Evolutionary conservation across 75 land plant species (phyloP).

Genomic region (Cupressus sempervirens): DNA sequence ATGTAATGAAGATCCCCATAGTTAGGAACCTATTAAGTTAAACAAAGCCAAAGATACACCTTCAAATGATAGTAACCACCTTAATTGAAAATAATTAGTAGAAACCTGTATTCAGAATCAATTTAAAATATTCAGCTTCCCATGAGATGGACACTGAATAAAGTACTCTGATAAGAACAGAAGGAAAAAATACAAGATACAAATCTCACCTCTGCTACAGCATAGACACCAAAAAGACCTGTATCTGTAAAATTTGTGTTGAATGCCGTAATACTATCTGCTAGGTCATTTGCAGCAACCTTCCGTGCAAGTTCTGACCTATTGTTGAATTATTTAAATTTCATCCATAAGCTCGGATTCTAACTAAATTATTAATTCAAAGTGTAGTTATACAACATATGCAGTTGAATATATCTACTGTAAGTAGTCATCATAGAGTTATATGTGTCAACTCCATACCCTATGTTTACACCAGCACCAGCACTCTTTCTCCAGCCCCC

Average conservation of each 20-base stretch:
- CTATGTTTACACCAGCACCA: conserved; percentile 29
- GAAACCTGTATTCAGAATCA: not conserved
- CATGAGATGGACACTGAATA: no score
- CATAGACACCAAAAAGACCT: conserved; percentile 67
- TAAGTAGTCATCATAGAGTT: not conserved
- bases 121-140: not conserved
- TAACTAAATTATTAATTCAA: not conserved
- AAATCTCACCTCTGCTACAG: conserved; percentile 36
- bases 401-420: not conserved
- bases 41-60: not conserved
- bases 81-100: not conserved
- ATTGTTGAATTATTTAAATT: not conserved
- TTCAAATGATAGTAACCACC: not conserved
- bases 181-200: not conserved
- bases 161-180: not conserved
- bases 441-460: conserved; percentile 4
- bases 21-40: not conserved
- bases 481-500: conserved; percentile 41
- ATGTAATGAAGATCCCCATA: not conserved
- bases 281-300: conserved; percentile 38
- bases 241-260: conserved; percentile 66
- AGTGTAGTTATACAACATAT: not conserved
- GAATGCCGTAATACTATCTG: conserved; percentile 68
- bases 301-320: conserved; percentile 63
- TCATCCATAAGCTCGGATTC: not conserved